Percentiles rank a stretch among this genome's conserved stretches.
phyloP scores from a whole-genome alignment of 768 basidiomycete species.

The Gelatoporia subvermispora region DNA sequence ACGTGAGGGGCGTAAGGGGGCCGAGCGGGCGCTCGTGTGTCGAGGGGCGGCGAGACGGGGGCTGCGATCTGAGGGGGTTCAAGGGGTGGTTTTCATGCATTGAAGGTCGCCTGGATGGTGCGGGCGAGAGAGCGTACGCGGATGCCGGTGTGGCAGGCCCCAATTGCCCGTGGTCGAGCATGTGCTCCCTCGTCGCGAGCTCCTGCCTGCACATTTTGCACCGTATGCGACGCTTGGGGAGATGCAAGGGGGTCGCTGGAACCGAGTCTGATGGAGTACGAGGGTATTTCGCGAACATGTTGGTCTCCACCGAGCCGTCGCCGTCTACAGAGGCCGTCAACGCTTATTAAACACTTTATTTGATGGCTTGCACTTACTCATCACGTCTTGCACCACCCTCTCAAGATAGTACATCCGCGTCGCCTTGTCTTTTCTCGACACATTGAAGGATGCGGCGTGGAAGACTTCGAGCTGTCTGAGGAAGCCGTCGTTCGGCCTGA shows the following conservation, averaged over 20 bases:
- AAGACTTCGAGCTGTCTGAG: constrained; percentile 77
- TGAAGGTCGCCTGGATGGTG: constrained; percentile 36
- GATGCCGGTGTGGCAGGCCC: constrained; percentile 57
- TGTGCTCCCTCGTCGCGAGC: constrained; percentile 86
- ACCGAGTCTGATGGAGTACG: constrained; percentile 57
- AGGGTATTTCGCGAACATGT: constrained; percentile 77
- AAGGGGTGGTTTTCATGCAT: constrained; percentile 11
- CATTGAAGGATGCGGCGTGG: constrained; percentile 63
- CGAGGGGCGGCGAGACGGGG: constrained; percentile 11
- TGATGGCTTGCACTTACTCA: constrained; percentile 51
- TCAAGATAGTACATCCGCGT: constrained; percentile 84
- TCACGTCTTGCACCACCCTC: constrained; percentile 63
- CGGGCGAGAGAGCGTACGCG: constrained; percentile 40
- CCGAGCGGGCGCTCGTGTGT: constrained; percentile 11
- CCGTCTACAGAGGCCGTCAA: constrained; percentile 49
- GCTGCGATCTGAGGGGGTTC: constrained; percentile 4
- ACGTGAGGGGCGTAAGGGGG: not conserved
- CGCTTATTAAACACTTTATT: not conserved
- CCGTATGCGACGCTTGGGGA: constrained; percentile 64
- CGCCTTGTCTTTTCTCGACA: constrained; percentile 60
- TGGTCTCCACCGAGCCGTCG: constrained; percentile 61
- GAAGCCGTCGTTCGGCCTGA: constrained; percentile 85
- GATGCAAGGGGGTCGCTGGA: constrained; percentile 50
- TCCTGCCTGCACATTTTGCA: constrained; percentile 92
- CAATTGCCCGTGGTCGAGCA: constrained; percentile 85